Base-by-base conservation (phyloP, 306 rosid species). In the Canavalia ensiformis region DNA sequence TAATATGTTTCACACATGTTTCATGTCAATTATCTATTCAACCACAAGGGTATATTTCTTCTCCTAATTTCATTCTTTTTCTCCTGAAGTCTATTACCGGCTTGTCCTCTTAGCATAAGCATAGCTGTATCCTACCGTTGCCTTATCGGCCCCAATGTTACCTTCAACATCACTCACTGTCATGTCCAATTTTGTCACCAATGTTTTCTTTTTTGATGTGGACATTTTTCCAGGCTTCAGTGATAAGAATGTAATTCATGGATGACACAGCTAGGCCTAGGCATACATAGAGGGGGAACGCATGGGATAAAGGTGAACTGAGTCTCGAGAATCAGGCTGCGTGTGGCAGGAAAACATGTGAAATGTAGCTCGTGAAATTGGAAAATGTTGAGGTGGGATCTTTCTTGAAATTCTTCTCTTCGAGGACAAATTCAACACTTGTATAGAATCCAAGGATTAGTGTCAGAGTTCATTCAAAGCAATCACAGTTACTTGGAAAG, bases 321-420 rank as follows among this genome's bases (percentile, higher is more conserved):
- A 82, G 80, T 90, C 97, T 75, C 97, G 91, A 76, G 95, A 89
- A 89, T 95, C 94, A 90, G 82, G 95, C 9, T 86, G 87, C 11
- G 88, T 79, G 81, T 90, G 83, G 78, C 85, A 84, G 77, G 81
- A 87, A 83, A 88, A 91, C 99, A 90, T 87, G 99, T 95, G 98
- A 95, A 95, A 88, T 83, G 86, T 83, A 71, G 89, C 90, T 89
- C 91, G 98, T 92, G 97, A 91, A 68, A 68, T 79, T 75, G 75
- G 68, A 83, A 84, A 72, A 90, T 92, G 89, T 83, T 86, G 88
- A 81, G 90, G 98, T 94, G 95, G 95, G 50, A 37, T 42, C 70
- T 68, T 67, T 58, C 49, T 80, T n/a, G 18, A 33, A 30, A 78
- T 74, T 80, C 82, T 85, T 75, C 75, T 69, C 78, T 41, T n/a